Evolutionary conservation across 495 filamentous ascomycete species (phyloP).

Genomic region (Friedmanniomyces endolithicus): DNA sequence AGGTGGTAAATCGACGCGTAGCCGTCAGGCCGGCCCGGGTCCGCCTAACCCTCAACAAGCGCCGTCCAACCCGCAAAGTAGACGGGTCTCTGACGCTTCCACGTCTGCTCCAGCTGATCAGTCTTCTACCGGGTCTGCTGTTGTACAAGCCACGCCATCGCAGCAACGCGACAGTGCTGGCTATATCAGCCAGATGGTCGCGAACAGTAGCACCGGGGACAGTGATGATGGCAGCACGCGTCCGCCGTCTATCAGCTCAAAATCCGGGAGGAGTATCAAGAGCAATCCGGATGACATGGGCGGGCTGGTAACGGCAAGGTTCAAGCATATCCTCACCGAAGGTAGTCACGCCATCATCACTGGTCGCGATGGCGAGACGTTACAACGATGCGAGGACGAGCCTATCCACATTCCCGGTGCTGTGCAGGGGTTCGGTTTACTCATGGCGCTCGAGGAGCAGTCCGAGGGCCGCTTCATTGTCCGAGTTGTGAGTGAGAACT

Average conservation of each 20-base stretch:
- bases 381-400: constrained; percentile 83
- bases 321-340: constrained; percentile 66
- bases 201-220: not conserved
- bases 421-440: constrained; percentile 71
- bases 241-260: constrained; percentile 3
- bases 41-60: not conserved
- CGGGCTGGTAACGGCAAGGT: constrained; percentile 52
- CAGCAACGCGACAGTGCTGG: not conserved
- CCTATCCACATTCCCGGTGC: constrained; percentile 87
- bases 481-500: constrained; percentile 79
- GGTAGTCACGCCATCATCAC: constrained; percentile 79
- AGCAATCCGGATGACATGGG: constrained; percentile 26
- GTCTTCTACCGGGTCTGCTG: not conserved
- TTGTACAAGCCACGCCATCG: not conserved
- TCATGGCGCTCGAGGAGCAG: constrained; percentile 67
- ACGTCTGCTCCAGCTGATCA: not conserved
- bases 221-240: constrained; percentile 1
- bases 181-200: not conserved
- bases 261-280: constrained; percentile 10
- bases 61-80: not conserved
- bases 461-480: constrained; percentile 55
- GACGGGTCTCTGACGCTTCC: not conserved
- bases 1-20: not conserved
- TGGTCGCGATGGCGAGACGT: constrained; percentile 52
- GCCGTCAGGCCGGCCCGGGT: not conserved